Base-by-base conservation (phyloP, 1,284 basidiomycete genomes). In the Apiotrichum gracile region DNA sequence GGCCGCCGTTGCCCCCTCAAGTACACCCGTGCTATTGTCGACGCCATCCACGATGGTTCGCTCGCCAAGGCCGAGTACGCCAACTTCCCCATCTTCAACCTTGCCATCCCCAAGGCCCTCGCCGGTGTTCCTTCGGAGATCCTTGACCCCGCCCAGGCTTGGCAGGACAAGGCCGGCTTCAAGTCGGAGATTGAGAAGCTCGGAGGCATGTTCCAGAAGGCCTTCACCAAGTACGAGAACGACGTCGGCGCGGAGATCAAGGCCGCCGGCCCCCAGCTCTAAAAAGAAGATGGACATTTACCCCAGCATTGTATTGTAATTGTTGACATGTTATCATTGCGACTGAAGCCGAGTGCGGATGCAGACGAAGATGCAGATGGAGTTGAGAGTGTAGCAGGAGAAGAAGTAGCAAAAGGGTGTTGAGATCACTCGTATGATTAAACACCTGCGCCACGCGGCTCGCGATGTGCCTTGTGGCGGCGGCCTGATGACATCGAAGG, bases 1-100 rank as follows among this genome's bases (percentile, higher is more conserved):
- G 90, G 90, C 63, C 88, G 88, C 77, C 88, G 92, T 61, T 97
- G 92, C 83, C 87, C 92, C 27, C 85, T 97, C 78, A 90, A 89
- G 75, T 91, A 87, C 80, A 97, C 94, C 40, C 90, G 94, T 55
- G 86, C 86, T 60, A 97, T 97, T 76, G 87, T 98, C 76, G 91
- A 97, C 75, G 87, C 92, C 42, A 92, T 98, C 72, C 96, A 98
- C 81, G 86, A 90, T 60, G 94, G 94, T 58, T 83, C 86, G 69
- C 85, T 98, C 64, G 78, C 86, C 67, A 82, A 87, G 72, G 87
- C 88, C 61, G 85, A 92, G 74, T 97, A 79, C 76, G 86, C 91
- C 80, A 87, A 77, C 63, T 94, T 96, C 72, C 75, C 75, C 57
- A 81, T 83, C 57, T 93, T 92, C 79, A 81, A 82, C 68, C 80